Percentiles rank a stretch among this genome's conserved stretches.
Conservation (phyloP, 2,329 filamentous ascomycete genomes). For the Colletotrichum horii region DNA sequence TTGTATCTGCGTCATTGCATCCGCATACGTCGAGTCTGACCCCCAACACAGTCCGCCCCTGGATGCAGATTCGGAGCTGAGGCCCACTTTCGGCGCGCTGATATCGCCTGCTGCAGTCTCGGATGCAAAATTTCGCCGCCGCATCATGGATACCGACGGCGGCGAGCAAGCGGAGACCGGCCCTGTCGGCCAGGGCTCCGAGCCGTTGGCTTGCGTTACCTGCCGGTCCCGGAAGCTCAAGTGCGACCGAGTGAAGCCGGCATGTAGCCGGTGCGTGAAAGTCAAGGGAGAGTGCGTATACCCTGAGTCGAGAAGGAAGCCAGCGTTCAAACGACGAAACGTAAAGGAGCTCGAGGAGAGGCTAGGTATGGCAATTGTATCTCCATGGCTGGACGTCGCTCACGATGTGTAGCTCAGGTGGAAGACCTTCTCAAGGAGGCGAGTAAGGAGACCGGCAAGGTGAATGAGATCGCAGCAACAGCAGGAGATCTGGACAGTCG, state of each 20-base stretch:
- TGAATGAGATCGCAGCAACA: background rate
- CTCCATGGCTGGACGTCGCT: background rate
- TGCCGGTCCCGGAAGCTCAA: slow-evolving; percentile 86
- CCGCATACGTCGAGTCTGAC: background rate
- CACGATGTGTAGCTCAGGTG: slow-evolving; percentile 70
- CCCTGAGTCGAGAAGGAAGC: slow-evolving; percentile 87
- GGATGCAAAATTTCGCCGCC: background rate
- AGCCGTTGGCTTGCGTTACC: slow-evolving; percentile 77
- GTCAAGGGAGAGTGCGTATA: slow-evolving; percentile 82
- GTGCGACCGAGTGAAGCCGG: slow-evolving; percentile 82
- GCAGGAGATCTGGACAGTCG: slow-evolving; percentile 6
- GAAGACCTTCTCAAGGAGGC: slow-evolving; percentile 75
- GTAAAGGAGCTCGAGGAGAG: slow-evolving; percentile 90
- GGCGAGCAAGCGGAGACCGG: slow-evolving; percentile 12
- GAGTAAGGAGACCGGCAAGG: slow-evolving; percentile 58
- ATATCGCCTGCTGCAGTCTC: background rate
- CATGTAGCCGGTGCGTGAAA: slow-evolving; percentile 80
- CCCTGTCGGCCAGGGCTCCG: slow-evolving; percentile 24
- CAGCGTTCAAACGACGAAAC: slow-evolving; percentile 85
- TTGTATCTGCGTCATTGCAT: background rate
- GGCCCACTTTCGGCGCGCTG: slow-evolving; percentile 8
- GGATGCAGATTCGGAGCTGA: background rate
- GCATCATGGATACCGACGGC: slow-evolving; percentile 23
- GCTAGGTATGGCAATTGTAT: slow-evolving; percentile 63
- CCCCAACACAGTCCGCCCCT: background rate